Evolutionary conservation across 2,329 filamentous ascomycete species (phyloP).

Genomic region (Helminthosporium solani): DNA sequence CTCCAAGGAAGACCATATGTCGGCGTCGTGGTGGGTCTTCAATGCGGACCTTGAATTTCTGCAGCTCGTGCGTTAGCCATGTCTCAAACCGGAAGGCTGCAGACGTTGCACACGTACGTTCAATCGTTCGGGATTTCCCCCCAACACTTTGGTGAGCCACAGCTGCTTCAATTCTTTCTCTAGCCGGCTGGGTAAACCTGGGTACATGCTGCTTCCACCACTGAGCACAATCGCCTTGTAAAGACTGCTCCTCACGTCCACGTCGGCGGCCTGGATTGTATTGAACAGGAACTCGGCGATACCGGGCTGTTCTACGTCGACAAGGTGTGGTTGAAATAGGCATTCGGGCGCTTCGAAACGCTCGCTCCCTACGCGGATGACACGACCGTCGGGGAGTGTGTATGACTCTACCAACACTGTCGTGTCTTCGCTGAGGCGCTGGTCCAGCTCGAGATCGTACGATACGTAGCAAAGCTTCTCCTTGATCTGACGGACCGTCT

Average conservation of each 20-base stretch:
- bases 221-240: conserved; percentile 98
- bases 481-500: conserved; percentile 97
- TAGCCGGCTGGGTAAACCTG: conserved; percentile 85
- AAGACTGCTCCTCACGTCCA: conserved; percentile 88
- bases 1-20: conserved; percentile 99
- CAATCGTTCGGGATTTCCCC: conserved; percentile 87
- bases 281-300: conserved; percentile 98
- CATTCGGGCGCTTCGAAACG: conserved; percentile 98
- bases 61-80: conserved; percentile 21
- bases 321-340: conserved; percentile 95
- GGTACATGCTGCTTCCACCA: conserved; percentile 98
- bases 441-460: conserved; percentile 95
- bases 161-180: conserved; percentile 99
- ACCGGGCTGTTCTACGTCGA: conserved; percentile 95
- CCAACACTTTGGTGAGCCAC: conserved; percentile 89
- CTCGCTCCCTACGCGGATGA: conserved; percentile 94
- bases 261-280: conserved; percentile 93
- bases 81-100: conserved; percentile 5
- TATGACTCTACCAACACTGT: conserved; percentile 97
- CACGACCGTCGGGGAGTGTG: conserved; percentile 91
- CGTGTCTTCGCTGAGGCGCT: conserved; percentile 93
- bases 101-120: conserved; percentile 55
- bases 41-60: conserved; percentile 99
- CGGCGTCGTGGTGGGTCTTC: conserved; percentile 93
- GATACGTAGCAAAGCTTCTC: conserved; percentile 99